These are phyloP conservation scores for Articulospora tetracladia DNA, from an alignment of 495 filamentous ascomycete genomes.

Conservation along the genomic window DNA sequence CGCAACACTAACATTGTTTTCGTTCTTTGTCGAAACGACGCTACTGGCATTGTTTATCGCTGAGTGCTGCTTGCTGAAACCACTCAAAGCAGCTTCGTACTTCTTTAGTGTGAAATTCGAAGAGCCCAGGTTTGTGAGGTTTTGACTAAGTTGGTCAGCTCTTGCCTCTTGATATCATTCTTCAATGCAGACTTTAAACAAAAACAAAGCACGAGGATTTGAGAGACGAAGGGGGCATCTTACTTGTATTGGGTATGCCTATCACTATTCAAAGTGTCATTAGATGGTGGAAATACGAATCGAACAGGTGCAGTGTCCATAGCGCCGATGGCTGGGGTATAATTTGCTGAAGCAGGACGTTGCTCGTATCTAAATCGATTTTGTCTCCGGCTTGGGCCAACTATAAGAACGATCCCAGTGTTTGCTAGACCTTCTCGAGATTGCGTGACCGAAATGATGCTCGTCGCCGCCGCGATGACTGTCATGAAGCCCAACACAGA, in stretches of 20 bases:
- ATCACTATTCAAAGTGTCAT: slow-evolving; percentile 4
- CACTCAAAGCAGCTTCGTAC: slow-evolving; percentile 55
- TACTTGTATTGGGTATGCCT: slow-evolving; percentile 26
- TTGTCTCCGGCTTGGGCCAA: slow-evolving; percentile 58
- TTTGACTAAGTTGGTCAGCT: not conserved
- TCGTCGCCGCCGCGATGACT: slow-evolving; percentile 57
- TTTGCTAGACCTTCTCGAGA: slow-evolving; percentile 64
- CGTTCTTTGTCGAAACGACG: slow-evolving; percentile 63
- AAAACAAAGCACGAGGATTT: not conserved
- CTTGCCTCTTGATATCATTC: not conserved
- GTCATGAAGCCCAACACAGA: slow-evolving; percentile 76
- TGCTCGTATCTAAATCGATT: slow-evolving; percentile 53
- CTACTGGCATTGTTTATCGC: slow-evolving; percentile 58
- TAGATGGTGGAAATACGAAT: slow-evolving; percentile 39
- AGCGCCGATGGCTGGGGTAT: slow-evolving; percentile 9
- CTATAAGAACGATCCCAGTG: slow-evolving; percentile 61
- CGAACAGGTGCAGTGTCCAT: slow-evolving; percentile 29
- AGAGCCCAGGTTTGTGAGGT: slow-evolving; percentile 33
- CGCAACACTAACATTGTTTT: slow-evolving; percentile 59
- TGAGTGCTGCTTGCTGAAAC: slow-evolving; percentile 41
- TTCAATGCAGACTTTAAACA: too few relatives aligned
- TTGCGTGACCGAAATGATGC: slow-evolving; percentile 52
- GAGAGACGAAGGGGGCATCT: not conserved
- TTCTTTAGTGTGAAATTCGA: slow-evolving; percentile 50
- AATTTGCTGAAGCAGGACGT: slow-evolving; percentile 17